Conservation (phyloP, 495 filamentous ascomycete species). For the Podospora didyma region DNA sequence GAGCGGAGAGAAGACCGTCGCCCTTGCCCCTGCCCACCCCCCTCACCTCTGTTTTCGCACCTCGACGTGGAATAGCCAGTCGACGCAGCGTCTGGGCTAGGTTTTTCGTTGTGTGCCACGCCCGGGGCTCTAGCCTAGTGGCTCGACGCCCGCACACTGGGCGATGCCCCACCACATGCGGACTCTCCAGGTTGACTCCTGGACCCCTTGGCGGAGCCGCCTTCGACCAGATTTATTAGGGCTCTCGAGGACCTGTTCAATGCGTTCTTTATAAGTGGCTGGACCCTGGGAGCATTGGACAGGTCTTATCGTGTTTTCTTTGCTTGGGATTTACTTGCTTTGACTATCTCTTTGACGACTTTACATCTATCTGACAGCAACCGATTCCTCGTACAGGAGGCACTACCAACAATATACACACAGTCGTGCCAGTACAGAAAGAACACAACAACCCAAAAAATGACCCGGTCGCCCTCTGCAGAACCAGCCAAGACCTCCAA, state of each 20-base stretch:
- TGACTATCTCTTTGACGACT: not conserved
- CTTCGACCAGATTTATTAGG: not conserved
- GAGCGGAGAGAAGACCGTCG: conserved; percentile 12
- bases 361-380: not conserved
- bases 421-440: not conserved
- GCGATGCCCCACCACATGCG: not conserved
- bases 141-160: not conserved
- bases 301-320: not conserved
- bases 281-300: not conserved
- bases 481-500: conserved; percentile 31
- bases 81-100: not conserved
- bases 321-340: not conserved
- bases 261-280: conserved; percentile 5
- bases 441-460: not conserved
- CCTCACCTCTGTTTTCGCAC: not conserved
- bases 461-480: conserved; percentile 16
- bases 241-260: not conserved
- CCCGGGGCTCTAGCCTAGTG: not conserved
- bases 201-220: conserved; percentile 1
- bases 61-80: not conserved
- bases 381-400: not conserved
- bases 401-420: not conserved
- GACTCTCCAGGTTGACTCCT: not conserved
- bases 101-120: not conserved
- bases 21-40: conserved; percentile 3